Conservation (phyloP, 2,329 filamentous ascomycete species). For the Phaeosphaeria sp. region DNA sequence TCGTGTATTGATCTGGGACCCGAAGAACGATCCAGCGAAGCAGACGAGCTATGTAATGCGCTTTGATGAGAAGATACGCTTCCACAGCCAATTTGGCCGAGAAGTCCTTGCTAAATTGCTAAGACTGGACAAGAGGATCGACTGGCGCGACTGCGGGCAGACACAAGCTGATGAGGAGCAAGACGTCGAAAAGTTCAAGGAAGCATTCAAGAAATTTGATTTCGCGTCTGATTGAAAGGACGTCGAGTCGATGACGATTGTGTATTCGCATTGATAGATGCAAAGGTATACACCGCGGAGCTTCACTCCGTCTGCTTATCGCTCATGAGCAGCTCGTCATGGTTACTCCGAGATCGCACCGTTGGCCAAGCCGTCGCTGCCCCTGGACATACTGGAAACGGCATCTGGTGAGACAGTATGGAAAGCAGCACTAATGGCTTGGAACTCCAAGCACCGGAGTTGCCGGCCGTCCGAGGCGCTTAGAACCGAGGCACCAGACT, state of each 20-base stretch:
- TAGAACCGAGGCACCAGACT: conserved; percentile 11
- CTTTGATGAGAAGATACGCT: conserved; percentile 73
- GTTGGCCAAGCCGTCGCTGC: conserved; percentile 22
- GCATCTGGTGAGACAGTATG: conserved; percentile 27
- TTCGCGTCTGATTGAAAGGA: conserved; percentile 63
- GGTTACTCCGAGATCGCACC: background rate
- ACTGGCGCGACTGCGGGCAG: conserved; percentile 88
- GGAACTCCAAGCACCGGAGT: conserved; percentile 40
- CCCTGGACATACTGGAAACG: conserved; percentile 32
- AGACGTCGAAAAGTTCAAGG: conserved; percentile 80
- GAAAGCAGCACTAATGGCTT: conserved; percentile 47
- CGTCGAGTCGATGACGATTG: background rate
- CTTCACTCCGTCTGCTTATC: background rate
- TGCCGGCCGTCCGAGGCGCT: conserved; percentile 22
- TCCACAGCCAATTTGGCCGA: conserved; percentile 90
- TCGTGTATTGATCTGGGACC: conserved; percentile 78
- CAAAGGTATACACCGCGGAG: background rate
- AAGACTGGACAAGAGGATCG: conserved; percentile 74
- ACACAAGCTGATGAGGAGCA: conserved; percentile 76
- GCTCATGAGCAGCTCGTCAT: background rate
- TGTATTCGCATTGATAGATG: background rate
- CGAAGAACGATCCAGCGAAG: conserved; percentile 59
- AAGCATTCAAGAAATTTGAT: conserved; percentile 84
- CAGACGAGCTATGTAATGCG: conserved; percentile 77
- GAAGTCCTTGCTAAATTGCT: conserved; percentile 88